phyloP scores from a whole-genome alignment of 768 basidiomycete genomes.

The Cyathus striatus region DNA sequence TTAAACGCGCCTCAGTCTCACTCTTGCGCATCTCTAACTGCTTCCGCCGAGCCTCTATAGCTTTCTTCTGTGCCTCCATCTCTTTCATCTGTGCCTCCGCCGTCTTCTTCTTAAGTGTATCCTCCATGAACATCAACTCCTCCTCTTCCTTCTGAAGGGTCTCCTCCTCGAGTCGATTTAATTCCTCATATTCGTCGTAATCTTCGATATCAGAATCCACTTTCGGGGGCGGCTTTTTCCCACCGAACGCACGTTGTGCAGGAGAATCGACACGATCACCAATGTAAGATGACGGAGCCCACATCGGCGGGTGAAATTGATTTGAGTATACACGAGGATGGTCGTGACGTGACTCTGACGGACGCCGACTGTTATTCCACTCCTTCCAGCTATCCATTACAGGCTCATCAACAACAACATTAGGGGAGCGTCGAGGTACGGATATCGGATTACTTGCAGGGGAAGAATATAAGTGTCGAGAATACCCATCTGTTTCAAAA shows the following conservation, averaged over 20 bases:
- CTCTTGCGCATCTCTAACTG: constrained; percentile 15
- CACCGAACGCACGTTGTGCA: no score
- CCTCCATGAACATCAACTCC: constrained; percentile 15
- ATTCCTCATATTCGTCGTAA: no score
- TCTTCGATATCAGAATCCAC: no score
- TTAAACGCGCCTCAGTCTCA: constrained; percentile 18
- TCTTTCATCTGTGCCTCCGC: constrained; percentile 9
- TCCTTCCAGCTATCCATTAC: neutral
- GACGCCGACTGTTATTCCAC: neutral
- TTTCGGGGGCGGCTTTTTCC: no score
- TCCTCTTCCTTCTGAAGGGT: constrained; percentile 17
- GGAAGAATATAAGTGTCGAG: neutral
- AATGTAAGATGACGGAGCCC: no score
- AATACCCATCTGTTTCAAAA: neutral
- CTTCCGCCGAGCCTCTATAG: constrained; percentile 6
- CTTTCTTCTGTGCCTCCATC: constrained; percentile 16
- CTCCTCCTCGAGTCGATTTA: no score
- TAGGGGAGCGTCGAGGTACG: neutral
- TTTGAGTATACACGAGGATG: no score
- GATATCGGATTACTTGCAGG: constrained; percentile 3
- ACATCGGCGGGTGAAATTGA: no score
- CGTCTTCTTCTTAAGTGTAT: constrained; percentile 11
- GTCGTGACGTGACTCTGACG: no score
- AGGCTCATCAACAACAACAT: neutral
- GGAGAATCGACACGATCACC: no score